Percentiles rank a stretch among this genome's conserved stretches.
phyloP scores from a whole-genome alignment of 2,329 filamentous ascomycete species.

The Chaetothyriales sp. region DNA sequence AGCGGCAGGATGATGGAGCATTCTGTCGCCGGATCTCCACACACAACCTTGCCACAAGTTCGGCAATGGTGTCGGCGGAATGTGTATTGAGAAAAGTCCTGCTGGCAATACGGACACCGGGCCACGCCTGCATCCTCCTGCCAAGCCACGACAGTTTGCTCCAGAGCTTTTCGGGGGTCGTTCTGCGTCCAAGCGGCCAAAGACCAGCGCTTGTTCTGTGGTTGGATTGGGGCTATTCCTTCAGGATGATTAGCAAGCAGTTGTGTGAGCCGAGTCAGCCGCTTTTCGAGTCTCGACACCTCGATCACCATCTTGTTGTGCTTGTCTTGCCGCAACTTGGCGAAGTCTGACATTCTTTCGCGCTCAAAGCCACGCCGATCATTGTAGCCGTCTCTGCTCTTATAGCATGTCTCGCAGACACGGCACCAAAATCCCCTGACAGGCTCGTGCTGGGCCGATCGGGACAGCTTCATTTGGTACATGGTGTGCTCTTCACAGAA shows the following conservation, averaged over 20 bases:
- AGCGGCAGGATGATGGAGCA: constrained; percentile 78
- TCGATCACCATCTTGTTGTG: constrained; percentile 81
- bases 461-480: constrained; percentile 97
- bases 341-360: constrained; percentile 61
- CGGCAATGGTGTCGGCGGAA: constrained; percentile 91
- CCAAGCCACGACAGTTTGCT: constrained; percentile 90
- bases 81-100: constrained; percentile 86
- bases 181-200: constrained; percentile 47
- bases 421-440: constrained; percentile 83
- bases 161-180: constrained; percentile 63
- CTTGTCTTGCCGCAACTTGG: constrained; percentile 55
- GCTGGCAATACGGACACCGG: constrained; percentile 86
- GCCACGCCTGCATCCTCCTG: constrained; percentile 73
- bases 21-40: constrained; percentile 67
- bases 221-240: constrained; percentile 36
- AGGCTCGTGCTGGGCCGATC: constrained; percentile 79
- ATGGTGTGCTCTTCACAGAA: constrained; percentile 98
- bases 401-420: constrained; percentile 98
- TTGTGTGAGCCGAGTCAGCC: constrained; percentile 78
- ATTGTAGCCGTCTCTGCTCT: constrained; percentile 89
- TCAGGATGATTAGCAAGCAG: constrained; percentile 65
- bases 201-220: constrained; percentile 34
- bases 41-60: constrained; percentile 85
- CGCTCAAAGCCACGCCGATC: constrained; percentile 61
- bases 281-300: constrained; percentile 77